Evolutionary conservation across 306 rosid species (phyloP).

Genomic region (Ceratonia siliqua): DNA sequence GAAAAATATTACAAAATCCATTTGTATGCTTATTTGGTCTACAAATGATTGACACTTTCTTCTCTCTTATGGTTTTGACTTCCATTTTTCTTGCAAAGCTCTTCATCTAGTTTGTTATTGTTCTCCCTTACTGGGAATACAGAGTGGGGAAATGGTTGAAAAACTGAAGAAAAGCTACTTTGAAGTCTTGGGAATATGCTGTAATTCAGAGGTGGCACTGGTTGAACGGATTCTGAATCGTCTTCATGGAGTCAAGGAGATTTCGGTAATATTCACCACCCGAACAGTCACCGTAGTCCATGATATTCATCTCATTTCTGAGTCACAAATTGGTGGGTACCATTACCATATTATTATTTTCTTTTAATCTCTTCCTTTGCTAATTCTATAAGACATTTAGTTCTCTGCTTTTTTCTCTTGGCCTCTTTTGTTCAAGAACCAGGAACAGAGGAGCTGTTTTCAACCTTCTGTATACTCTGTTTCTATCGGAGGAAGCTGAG

Average conservation of each 20-base stretch:
- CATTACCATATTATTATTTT: constrained; percentile 5
- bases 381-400: too few species aligned
- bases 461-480: too few species aligned
- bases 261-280: constrained; percentile 62
- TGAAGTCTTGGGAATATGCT: constrained; percentile 87
- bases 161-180: constrained; percentile 65
- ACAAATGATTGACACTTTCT: too few species aligned
- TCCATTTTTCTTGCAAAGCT: background rate
- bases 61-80: background rate
- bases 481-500: too few species aligned
- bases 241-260: constrained; percentile 65
- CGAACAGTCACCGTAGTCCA: constrained; percentile 75
- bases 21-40: too few species aligned
- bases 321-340: constrained; percentile 66
- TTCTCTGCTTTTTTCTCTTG: too few species aligned
- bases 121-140: constrained; percentile 5
- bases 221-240: constrained; percentile 69
- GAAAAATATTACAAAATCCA: too few species aligned
- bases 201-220: constrained; percentile 72
- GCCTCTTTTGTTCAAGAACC: too few species aligned
- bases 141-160: constrained; percentile 25
- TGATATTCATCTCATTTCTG: constrained; percentile 64
- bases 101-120: background rate
- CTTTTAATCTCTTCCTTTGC: background rate
- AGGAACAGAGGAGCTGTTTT: too few species aligned